Percentiles rank a stretch among this genome's conserved stretches.
phyloP scores from a whole-genome alignment of 2,329 filamentous ascomycete species.

The Fusarium sp. region DNA sequence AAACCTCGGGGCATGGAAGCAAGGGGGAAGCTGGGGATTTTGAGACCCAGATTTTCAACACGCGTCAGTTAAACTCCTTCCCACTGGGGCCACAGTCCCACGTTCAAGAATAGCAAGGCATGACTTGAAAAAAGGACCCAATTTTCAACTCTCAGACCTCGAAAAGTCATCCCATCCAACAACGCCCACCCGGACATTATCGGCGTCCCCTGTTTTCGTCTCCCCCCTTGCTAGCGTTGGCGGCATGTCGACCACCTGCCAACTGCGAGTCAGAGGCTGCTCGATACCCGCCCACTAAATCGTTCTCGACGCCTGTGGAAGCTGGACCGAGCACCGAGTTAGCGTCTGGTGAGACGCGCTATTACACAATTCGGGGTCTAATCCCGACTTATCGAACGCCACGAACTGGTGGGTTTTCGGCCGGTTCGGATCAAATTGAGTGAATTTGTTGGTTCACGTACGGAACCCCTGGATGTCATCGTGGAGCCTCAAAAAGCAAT shows the following conservation, averaged over 20 bases:
- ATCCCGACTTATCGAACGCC: background rate
- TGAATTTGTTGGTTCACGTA: background rate
- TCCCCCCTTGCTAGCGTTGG: background rate
- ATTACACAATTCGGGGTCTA: background rate
- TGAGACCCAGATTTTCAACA: conserved; percentile 11
- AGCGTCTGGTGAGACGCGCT: background rate
- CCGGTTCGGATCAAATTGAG: background rate
- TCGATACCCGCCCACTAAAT: background rate
- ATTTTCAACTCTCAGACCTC: background rate
- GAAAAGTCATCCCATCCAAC: conserved; percentile 1
- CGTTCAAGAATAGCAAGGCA: background rate
- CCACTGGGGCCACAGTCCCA: background rate
- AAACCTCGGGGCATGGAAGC: conserved; percentile 2
- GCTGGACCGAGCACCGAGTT: background rate
- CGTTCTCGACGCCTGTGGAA: background rate
- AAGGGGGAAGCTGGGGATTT: background rate
- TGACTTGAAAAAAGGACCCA: background rate
- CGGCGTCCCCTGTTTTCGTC: background rate
- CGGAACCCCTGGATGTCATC: background rate
- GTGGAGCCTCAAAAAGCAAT: background rate
- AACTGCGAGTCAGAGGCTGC: conserved; percentile 6
- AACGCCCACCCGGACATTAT: background rate
- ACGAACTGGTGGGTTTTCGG: background rate
- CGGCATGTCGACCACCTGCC: background rate
- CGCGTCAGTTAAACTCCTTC: background rate